A percentile compares a stretch with the other conserved stretches of the same genome.
These are phyloP conservation scores for Psilocybe subaeruginosa DNA, from an alignment of 768 basidiomycete species.

Conservation along the genomic window DNA sequence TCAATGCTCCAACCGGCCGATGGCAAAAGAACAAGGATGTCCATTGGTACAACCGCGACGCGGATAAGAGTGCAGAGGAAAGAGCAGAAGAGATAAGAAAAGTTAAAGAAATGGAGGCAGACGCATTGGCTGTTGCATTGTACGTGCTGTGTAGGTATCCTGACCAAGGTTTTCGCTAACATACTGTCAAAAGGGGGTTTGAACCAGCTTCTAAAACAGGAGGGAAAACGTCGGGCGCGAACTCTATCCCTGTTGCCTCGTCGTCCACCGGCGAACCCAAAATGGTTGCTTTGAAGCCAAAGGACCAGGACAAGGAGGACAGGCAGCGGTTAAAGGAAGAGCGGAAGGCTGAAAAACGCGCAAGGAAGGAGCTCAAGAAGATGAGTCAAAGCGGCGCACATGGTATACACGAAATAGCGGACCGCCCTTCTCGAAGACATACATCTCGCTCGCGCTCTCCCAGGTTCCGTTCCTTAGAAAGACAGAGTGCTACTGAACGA, in stretches of 20 bases:
- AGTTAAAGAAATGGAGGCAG: conserved; percentile 88
- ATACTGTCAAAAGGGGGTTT: conserved; percentile 58
- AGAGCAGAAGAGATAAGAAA: conserved; percentile 74
- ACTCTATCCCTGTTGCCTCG: conserved; percentile 25
- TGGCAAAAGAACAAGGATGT: conserved; percentile 99
- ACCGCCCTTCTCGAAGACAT: conserved; percentile 15
- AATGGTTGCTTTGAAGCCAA: not conserved
- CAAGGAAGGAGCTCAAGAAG: conserved; percentile 52
- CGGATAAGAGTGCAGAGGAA: conserved; percentile 41
- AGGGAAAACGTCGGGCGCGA: conserved; percentile 23
- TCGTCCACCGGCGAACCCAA: conserved; percentile 19
- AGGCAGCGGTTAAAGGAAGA: conserved; percentile 50
- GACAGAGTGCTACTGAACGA: conserved; percentile 19
- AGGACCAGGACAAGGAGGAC: conserved; percentile 41
- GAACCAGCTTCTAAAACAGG: conserved; percentile 53
- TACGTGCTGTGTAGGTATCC: conserved; percentile 32
- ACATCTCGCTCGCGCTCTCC: conserved; percentile 30
- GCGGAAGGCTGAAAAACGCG: conserved; percentile 25
- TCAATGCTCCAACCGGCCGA: conserved; percentile 93
- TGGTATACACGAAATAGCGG: conserved; percentile 24
- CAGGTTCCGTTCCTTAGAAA: conserved; percentile 32
- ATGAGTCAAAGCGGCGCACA: conserved; percentile 35
- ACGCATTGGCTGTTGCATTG: conserved; percentile 84
- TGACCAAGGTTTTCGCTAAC: not conserved
- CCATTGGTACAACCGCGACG: conserved; percentile 92